phyloP scores from a whole-genome alignment of 129 eudicot genomes.

The Kitagawia praeruptora region DNA sequence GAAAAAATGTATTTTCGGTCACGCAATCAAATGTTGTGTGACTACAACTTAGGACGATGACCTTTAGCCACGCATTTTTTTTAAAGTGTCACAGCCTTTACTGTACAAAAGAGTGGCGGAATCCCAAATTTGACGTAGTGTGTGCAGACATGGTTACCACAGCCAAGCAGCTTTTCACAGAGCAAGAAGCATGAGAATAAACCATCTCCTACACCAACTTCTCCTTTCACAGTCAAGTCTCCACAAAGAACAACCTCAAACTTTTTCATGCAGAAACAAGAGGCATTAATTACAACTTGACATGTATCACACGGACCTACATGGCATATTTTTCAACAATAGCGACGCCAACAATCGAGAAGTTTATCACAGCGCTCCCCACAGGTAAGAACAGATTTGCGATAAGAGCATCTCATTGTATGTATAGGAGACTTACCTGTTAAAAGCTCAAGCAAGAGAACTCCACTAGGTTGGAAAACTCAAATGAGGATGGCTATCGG shows the following conservation, averaged over 20 bases:
- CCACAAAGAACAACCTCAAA: constrained; percentile 70
- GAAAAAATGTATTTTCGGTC: no score
- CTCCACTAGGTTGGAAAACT: constrained; percentile 83
- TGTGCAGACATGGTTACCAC: constrained; percentile 78
- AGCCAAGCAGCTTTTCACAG: constrained; percentile 57
- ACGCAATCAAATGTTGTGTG: no score
- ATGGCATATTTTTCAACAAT: constrained; percentile 59
- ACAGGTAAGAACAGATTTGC: constrained; percentile 72
- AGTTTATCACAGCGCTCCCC: constrained; percentile 68
- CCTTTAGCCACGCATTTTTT: no score
- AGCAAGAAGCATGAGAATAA: constrained; percentile 56
- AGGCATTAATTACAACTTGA: constrained; percentile 48
- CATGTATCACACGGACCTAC: constrained; percentile 82
- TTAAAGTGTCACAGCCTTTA: no score
- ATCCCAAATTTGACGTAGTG: no score
- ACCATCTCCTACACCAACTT: constrained; percentile 47
- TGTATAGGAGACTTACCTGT: constrained; percentile 75
- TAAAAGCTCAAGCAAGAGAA: constrained; percentile 70
- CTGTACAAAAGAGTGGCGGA: no score
- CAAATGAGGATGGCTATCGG: constrained; percentile 68
- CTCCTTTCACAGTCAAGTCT: constrained; percentile 74
- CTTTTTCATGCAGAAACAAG: constrained; percentile 82
- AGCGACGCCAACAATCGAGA: constrained; percentile 72
- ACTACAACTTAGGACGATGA: no score
- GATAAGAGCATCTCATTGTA: constrained; percentile 76